A percentile compares a stretch with the other conserved stretches of the same genome.
Evolutionary conservation across 306 rosid species (phyloP).

Genomic region (Sesbania bispinosa): DNA sequence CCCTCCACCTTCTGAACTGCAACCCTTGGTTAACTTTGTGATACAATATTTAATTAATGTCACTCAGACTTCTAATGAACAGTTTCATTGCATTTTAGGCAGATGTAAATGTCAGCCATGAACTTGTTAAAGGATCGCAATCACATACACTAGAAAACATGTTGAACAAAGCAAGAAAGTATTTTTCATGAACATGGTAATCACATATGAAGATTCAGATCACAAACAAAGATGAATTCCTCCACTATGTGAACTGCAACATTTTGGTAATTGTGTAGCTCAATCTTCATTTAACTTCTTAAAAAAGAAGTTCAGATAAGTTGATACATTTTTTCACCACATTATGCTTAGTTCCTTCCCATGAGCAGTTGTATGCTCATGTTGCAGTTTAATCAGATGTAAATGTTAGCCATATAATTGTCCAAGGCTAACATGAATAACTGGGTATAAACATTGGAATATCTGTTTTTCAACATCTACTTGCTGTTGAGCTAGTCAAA

Average conservation of each 20-base stretch:
- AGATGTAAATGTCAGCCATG: neutral
- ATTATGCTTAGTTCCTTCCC: neutral
- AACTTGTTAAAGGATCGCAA: neutral
- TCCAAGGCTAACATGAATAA: slow-evolving; percentile 1
- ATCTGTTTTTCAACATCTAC: neutral
- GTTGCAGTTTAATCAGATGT: neutral
- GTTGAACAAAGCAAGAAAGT: slow-evolving; percentile 6
- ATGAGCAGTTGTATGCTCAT: neutral
- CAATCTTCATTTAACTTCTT: slow-evolving; percentile 3
- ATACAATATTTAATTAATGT: neutral
- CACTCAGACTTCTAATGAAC: neutral
- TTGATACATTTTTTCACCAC: neutral
- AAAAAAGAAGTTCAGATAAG: neutral
- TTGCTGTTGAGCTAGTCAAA: slow-evolving; percentile 11
- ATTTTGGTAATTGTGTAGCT: neutral
- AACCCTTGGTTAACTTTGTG: neutral
- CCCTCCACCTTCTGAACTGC: neutral
- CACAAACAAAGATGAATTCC: neutral
- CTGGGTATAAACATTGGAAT: neutral
- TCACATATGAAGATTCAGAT: slow-evolving; percentile 1
- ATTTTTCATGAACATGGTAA: neutral
- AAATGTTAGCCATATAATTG: neutral
- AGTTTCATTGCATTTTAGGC: neutral
- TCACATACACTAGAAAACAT: neutral
- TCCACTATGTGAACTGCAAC: neutral